Evolutionary conservation across 148 eudicot species (phyloP).

Genomic region (Selenicereus undatus): DNA sequence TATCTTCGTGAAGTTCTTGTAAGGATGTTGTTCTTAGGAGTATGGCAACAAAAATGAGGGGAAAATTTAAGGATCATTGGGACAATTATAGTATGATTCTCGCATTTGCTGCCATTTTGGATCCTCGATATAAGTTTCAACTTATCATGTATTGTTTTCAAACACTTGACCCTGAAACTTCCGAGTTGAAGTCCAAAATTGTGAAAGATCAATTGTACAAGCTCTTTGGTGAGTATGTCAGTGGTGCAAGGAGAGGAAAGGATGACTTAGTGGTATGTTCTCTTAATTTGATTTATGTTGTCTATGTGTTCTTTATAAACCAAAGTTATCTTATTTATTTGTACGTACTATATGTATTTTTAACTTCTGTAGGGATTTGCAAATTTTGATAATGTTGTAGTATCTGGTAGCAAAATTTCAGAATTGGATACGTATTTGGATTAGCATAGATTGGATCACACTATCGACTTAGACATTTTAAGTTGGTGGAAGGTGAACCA

Average conservation of each 20-base stretch:
- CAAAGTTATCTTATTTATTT: too few species aligned
- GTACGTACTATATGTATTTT: too few species aligned
- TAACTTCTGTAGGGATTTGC: background rate
- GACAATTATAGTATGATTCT: background rate
- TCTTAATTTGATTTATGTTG: background rate
- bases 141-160: background rate
- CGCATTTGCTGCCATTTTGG: constrained; percentile 1
- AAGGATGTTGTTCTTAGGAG: background rate
- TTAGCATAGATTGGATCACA: background rate
- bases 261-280: background rate
- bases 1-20: background rate
- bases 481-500: background rate
- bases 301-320: background rate
- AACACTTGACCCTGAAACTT: background rate
- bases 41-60: background rate
- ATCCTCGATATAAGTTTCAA: background rate
- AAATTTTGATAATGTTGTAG: background rate
- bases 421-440: background rate
- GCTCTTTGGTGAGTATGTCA: background rate
- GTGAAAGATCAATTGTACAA: background rate
- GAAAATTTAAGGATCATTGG: constrained; percentile 10
- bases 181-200: background rate
- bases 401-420: background rate
- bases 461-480: background rate
- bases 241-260: too few species aligned